Conservation (phyloP, 768 basidiomycete genomes). For the Termitomyces sp. region DNA sequence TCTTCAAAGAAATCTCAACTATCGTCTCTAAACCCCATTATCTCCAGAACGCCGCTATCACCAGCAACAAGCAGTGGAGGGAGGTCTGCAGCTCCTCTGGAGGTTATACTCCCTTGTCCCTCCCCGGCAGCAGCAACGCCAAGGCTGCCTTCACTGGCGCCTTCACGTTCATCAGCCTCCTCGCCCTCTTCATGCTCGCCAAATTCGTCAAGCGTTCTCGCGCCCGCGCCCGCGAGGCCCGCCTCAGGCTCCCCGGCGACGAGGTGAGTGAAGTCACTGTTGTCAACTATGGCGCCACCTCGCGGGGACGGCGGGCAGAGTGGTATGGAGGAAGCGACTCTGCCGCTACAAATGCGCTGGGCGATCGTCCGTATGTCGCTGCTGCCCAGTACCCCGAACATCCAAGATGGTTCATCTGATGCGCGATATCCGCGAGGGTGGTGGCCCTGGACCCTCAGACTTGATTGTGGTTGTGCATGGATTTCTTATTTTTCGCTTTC, state of each 20-base stretch:
- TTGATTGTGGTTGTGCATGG: neutral
- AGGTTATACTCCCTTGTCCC: conserved; percentile 19
- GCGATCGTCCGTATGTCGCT: neutral
- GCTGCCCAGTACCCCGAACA: conserved; percentile 25
- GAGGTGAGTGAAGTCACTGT: conserved; percentile 38
- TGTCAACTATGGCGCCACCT: conserved; percentile 31
- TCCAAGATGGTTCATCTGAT: conserved; percentile 24
- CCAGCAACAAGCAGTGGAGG: conserved; percentile 50
- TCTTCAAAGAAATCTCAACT: neutral
- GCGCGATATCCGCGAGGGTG: neutral
- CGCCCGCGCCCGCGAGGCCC: conserved; percentile 28
- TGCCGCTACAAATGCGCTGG: neutral
- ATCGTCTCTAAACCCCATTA: neutral
- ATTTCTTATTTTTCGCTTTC: neutral
- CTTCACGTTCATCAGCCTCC: conserved; percentile 31
- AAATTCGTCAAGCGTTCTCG: conserved; percentile 35
- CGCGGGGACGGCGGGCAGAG: conserved; percentile 9
- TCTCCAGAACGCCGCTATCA: conserved; percentile 44
- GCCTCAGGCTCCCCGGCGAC: conserved; percentile 38
- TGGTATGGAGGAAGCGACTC: neutral
- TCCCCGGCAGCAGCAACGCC: conserved; percentile 15
- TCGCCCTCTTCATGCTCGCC: conserved; percentile 30
- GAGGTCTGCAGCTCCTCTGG: conserved; percentile 32
- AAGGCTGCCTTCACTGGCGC: conserved; percentile 30
- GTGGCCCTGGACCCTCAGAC: conserved; percentile 7